Evolutionary conservation across 2,329 filamentous ascomycete species (phyloP).

Genomic region (Diaporthe sp.): DNA sequence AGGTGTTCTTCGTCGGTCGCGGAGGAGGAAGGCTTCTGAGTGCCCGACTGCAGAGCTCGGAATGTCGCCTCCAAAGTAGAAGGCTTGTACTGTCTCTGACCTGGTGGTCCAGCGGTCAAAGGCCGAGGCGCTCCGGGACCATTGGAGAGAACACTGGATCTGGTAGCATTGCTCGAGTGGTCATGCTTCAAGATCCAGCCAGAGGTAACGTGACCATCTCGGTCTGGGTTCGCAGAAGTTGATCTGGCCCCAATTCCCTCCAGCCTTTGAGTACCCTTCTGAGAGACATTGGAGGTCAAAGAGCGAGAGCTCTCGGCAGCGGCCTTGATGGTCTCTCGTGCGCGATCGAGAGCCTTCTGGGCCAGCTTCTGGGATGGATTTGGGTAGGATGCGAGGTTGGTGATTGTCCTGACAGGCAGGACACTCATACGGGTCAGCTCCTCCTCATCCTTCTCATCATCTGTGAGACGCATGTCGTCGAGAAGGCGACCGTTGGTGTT

Average conservation of each 20-base stretch:
- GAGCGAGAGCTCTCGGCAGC: slow-evolving; percentile 41
- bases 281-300: slow-evolving; percentile 40
- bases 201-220: slow-evolving; percentile 33
- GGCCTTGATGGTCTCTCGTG: slow-evolving; percentile 40
- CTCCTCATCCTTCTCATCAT: slow-evolving; percentile 47
- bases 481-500: slow-evolving; percentile 45
- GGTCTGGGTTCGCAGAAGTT: neutral
- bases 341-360: slow-evolving; percentile 57
- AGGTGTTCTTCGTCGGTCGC: slow-evolving; percentile 11
- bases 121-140: slow-evolving; percentile 62
- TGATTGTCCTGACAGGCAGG: slow-evolving; percentile 62
- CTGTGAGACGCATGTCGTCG: slow-evolving; percentile 41
- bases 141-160: slow-evolving; percentile 46
- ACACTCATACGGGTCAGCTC: slow-evolving; percentile 51
- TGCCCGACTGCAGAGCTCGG: slow-evolving; percentile 48
- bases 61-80: slow-evolving; percentile 57
- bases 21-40: slow-evolving; percentile 41
- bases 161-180: slow-evolving; percentile 40
- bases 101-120: slow-evolving; percentile 68
- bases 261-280: slow-evolving; percentile 22
- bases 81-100: slow-evolving; percentile 64
- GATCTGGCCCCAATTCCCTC: slow-evolving; percentile 1
- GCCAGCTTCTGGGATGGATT: slow-evolving; percentile 68
- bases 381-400: slow-evolving; percentile 68
- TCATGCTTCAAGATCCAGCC: slow-evolving; percentile 40